phyloP scores from a whole-genome alignment of 2,329 filamentous ascomycete species.

The Macrophomina tecta region DNA sequence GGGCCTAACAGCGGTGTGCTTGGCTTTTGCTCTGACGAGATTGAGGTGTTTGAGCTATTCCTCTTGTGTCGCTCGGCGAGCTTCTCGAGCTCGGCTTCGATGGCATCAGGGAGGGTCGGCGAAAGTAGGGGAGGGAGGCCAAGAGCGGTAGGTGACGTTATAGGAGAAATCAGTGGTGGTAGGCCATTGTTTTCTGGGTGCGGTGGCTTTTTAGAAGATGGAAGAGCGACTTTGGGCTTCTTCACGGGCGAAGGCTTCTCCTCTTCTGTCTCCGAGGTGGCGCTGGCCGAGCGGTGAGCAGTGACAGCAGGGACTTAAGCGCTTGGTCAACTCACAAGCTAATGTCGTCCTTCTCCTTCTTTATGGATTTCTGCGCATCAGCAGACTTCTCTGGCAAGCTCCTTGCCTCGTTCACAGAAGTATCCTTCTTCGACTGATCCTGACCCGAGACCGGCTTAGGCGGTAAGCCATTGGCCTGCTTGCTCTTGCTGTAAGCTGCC shows the following conservation, averaged over 20 bases:
- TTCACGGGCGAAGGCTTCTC: conserved; percentile 26
- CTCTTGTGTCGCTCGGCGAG: conserved; percentile 41
- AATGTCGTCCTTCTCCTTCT: conserved; percentile 6
- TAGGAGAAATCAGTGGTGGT: conserved; percentile 44
- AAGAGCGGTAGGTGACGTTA: conserved; percentile 49
- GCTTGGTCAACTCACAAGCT: conserved; percentile 5
- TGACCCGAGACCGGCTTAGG: conserved; percentile 15
- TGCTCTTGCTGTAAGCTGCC: conserved; percentile 64
- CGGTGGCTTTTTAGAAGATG: conserved; percentile 45
- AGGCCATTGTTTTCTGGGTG: conserved; percentile 47
- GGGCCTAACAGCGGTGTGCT: conserved; percentile 5
- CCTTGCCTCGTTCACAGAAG: background rate
- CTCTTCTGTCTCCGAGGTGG: conserved; percentile 19
- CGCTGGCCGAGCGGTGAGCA: conserved; percentile 11
- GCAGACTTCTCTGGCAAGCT: conserved; percentile 20
- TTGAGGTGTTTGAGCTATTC: conserved; percentile 44
- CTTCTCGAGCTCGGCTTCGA: conserved; percentile 60
- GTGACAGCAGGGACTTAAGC: background rate
- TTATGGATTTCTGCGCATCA: conserved; percentile 1
- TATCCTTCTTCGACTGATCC: conserved; percentile 19
- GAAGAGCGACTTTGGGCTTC: conserved; percentile 29
- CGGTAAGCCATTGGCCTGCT: conserved; percentile 47
- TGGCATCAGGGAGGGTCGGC: conserved; percentile 61
- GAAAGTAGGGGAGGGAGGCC: conserved; percentile 62
- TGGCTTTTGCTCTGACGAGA: conserved; percentile 38